phyloP scores from a whole-genome alignment of 768 basidiomycete genomes.

The Amanita thiersii region DNA sequence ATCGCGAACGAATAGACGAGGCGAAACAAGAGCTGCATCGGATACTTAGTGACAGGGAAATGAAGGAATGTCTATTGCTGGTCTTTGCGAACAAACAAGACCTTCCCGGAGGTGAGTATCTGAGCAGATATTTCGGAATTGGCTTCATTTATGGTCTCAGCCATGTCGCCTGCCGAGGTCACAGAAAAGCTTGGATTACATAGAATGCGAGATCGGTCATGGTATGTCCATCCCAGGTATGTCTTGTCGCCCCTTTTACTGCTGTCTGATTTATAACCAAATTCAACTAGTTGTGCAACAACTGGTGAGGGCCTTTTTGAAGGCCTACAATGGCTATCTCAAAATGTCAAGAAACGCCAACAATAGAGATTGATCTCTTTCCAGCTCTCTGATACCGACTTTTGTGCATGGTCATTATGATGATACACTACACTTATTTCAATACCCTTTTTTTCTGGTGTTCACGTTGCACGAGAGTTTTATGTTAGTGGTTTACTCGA shows the following conservation, averaged over 20 bases:
- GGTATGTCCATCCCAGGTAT: conserved; percentile 99
- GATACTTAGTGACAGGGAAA: conserved; percentile 93
- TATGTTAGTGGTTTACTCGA: too few relatives aligned
- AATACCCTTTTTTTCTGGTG: conserved; percentile 28
- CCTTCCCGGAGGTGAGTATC: conserved; percentile 78
- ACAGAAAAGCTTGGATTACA: conserved; percentile 95
- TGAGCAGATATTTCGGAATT: not conserved
- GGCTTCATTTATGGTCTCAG: conserved; percentile 27
- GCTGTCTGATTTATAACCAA: conserved; percentile 1
- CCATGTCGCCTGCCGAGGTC: conserved; percentile 99
- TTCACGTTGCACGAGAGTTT: too few relatives aligned
- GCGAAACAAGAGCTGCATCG: conserved; percentile 93
- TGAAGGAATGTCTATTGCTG: conserved; percentile 94
- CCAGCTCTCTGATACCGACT: conserved; percentile 13
- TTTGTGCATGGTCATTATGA: conserved; percentile 15
- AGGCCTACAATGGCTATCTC: conserved; percentile 94
- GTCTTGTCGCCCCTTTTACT: conserved; percentile 15
- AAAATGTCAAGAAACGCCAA: conserved; percentile 93
- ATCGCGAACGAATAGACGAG: conserved; percentile 92
- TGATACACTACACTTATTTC: conserved; percentile 17
- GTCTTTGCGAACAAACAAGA: conserved; percentile 99
- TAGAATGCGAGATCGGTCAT: conserved; percentile 93
- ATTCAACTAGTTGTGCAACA: conserved; percentile 70
- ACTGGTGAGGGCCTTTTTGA: conserved; percentile 97
- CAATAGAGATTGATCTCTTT: conserved; percentile 28